phyloP scores from a whole-genome alignment of 768 basidiomycete species.

The Naganishia onofrii region DNA sequence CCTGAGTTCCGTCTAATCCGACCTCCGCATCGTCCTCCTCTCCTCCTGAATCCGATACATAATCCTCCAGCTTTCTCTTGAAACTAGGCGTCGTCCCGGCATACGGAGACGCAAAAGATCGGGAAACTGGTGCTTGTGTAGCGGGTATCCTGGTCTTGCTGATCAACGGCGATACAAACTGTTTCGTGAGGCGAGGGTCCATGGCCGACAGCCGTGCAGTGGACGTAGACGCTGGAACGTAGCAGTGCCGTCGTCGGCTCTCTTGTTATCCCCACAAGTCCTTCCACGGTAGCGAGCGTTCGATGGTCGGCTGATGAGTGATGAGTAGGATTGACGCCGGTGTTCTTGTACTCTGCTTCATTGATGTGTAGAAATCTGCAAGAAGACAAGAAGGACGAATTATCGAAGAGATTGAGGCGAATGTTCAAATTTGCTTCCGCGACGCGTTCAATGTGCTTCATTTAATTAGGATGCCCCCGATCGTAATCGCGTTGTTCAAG shows the following conservation, averaged over 20 bases:
- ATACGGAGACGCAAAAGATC: slow-evolving; percentile 3
- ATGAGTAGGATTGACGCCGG: too few species aligned
- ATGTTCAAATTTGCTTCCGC: slow-evolving; percentile 1
- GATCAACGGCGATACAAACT: slow-evolving; percentile 32
- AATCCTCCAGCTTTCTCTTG: slow-evolving; percentile 28
- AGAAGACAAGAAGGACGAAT: too few species aligned
- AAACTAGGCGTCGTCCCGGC: not conserved
- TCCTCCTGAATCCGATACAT: slow-evolving; percentile 28
- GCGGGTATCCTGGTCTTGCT: slow-evolving; percentile 3
- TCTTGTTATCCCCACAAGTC: too few species aligned
- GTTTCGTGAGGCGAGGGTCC: slow-evolving; percentile 31
- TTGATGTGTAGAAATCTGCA: too few species aligned
- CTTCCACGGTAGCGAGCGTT: too few species aligned
- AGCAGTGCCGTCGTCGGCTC: too few species aligned
- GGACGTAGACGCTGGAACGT: too few species aligned
- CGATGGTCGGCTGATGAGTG: too few species aligned
- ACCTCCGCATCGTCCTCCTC: slow-evolving; percentile 29
- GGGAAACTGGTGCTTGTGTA: not conserved
- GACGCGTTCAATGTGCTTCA: slow-evolving; percentile 6
- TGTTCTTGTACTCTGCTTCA: too few species aligned
- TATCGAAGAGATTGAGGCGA: too few species aligned
- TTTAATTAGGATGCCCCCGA: not conserved
- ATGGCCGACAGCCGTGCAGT: not conserved
- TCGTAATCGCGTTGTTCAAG: too few species aligned
- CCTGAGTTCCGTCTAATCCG: slow-evolving; percentile 3